Base-by-base conservation (phyloP, 1,284 basidiomycete species). In the Fomes fomentarius region DNA sequence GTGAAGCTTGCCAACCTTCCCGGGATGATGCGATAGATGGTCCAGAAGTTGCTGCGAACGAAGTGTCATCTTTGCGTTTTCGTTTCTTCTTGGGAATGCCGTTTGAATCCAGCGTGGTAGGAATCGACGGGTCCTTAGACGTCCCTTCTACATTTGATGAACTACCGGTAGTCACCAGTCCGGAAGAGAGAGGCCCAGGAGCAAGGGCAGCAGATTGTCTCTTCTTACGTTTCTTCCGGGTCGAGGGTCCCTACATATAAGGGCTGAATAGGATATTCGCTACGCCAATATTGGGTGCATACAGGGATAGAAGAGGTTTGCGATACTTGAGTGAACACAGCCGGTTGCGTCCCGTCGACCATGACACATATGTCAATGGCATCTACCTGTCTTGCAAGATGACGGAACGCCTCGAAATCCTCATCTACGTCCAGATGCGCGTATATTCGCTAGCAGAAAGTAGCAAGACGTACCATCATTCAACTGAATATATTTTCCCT, bases 351-450 rank as follows among this genome's bases (percentile, higher is more conserved):
- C 22, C 50, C 38, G 1, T 52, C 61, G 9, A 72, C 60, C n/a
- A 60, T 67, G 1, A 83, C 77, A 12, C 67, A 56, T 0, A 83
- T 69, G 22, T 78, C 74, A n/a, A 75, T 67, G 1, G 72, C 58
- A 2, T 60, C 44, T 1, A 63, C 62, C 15, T 73, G 66, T 47
- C 70, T 72, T 21, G 80, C 75, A 37, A 77, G 68, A 9, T 78
- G 72, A 54, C 73, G 69, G 66, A 91, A 88, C 1, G 88, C 89
- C 47, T 85, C 84, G 57, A 90, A 91, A 67, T 91, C 89, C 43
- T 87, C 89, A 42, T 89, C 89, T 91, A 59, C 46, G 28, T 19
- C 39, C 26, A 17, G 14, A 17, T 21, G 37, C 34, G 49, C 31
- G 19, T 35, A 49, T 44, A 17, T 26, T 17, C 34, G 21, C 35